phyloP scores from a whole-genome alignment of 164 flowering plant species.

The Echeveria elegans region DNA sequence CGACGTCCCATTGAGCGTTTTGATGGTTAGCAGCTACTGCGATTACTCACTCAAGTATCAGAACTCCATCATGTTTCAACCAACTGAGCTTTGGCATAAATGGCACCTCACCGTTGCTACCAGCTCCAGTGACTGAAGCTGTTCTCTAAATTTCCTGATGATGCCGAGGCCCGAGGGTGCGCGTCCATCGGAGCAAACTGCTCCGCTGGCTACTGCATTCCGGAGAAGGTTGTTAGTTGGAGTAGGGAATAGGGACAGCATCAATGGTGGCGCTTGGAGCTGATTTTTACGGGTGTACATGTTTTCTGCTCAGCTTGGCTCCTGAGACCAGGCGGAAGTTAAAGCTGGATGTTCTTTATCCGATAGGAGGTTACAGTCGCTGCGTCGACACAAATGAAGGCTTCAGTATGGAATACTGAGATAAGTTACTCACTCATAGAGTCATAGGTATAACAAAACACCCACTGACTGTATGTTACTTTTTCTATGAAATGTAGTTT shows the following conservation, averaged over 20 bases:
- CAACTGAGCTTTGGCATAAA: neutral
- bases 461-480: too few species aligned
- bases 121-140: constrained; percentile 12
- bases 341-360: constrained; percentile 77
- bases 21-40: neutral
- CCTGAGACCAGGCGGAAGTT: constrained; percentile 61
- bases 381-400: constrained; percentile 61
- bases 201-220: constrained; percentile 49
- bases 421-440: neutral
- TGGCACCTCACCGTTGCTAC: constrained; percentile 9
- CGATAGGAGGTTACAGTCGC: constrained; percentile 65
- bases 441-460: too few species aligned
- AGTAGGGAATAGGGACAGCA: constrained; percentile 83
- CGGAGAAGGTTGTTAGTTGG: constrained; percentile 49
- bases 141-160: constrained; percentile 30
- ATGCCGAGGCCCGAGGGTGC: constrained; percentile 9
- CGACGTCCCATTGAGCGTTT: too few species aligned
- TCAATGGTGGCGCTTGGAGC: constrained; percentile 74
- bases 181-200: constrained; percentile 48
- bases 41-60: neutral
- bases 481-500: constrained; percentile 28
- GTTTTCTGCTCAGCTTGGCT: constrained; percentile 66
- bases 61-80: neutral
- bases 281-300: constrained; percentile 68
- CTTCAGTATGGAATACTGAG: constrained; percentile 49